phyloP scores from a whole-genome alignment of 768 basidiomycete genomes.

The Mycena albidolilacea region DNA sequence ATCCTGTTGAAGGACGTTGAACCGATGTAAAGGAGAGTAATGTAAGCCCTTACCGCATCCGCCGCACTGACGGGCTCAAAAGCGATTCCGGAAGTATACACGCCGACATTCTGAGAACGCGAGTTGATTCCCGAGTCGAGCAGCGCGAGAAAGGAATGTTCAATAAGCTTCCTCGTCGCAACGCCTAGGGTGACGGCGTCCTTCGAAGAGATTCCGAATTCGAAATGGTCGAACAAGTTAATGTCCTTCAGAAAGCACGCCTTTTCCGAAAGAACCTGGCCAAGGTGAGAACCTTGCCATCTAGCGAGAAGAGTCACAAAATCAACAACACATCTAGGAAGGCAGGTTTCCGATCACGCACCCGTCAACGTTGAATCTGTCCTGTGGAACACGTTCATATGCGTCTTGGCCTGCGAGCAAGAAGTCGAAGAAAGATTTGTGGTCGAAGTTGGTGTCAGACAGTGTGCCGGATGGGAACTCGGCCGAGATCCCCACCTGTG shows the following conservation, averaged over 20 bases:
- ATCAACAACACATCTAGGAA: neutral
- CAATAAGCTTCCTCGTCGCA: conserved; percentile 55
- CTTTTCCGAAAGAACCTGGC: conserved; percentile 45
- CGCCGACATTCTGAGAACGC: conserved; percentile 42
- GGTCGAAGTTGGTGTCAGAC: conserved; percentile 49
- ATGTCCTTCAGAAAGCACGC: conserved; percentile 58
- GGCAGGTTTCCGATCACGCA: conserved; percentile 34
- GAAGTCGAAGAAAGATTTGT: conserved; percentile 54
- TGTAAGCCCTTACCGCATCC: conserved; percentile 45
- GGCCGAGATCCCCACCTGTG: conserved; percentile 53
- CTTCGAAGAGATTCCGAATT: conserved; percentile 56
- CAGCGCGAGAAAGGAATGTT: conserved; percentile 57
- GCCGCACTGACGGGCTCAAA: conserved; percentile 38
- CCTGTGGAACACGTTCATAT: conserved; percentile 47
- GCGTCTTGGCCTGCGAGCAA: conserved; percentile 50
- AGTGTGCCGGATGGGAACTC: conserved; percentile 53
- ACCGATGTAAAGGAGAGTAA: conserved; percentile 1
- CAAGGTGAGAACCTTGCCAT: conserved; percentile 45
- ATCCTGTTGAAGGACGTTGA: conserved; percentile 46
- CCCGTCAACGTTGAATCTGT: conserved; percentile 52
- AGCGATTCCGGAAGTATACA: conserved; percentile 54
- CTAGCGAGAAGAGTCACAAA: conserved; percentile 30
- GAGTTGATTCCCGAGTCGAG: conserved; percentile 64
- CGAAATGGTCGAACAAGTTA: conserved; percentile 53
- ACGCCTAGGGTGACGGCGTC: conserved; percentile 54